Percentiles rank a stretch among this genome's conserved stretches.
Conservation (phyloP, 257 asterid species). For the Anisodus acutangulus region DNA sequence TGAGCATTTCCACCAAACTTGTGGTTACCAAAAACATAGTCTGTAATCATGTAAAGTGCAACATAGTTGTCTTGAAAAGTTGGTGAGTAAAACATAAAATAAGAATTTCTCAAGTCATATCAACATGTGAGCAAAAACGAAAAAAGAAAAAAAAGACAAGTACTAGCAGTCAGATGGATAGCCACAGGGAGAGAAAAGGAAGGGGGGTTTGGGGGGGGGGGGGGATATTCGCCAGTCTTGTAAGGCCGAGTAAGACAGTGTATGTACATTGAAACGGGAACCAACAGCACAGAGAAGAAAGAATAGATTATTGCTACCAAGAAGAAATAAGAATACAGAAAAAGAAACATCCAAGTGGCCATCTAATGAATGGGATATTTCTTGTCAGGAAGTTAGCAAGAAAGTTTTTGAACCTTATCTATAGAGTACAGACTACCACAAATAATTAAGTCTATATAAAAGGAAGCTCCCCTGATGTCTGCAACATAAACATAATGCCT, state of each 20-base stretch:
- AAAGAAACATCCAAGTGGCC: slow-evolving; percentile 14
- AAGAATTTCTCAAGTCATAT: not conserved
- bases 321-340: not conserved
- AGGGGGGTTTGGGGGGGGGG: not conserved
- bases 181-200: not conserved
- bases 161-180: not conserved
- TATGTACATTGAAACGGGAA: not conserved
- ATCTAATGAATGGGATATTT: not conserved
- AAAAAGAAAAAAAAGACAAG: not conserved
- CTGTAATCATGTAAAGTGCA: slow-evolving; percentile 44
- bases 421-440: not conserved
- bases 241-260: not conserved
- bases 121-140: not conserved
- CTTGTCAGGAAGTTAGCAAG: slow-evolving; percentile 10
- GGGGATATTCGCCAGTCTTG: not conserved
- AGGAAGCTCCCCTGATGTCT: not conserved
- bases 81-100: not conserved
- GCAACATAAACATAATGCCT: no score
- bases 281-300: slow-evolving; percentile 5
- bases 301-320: not conserved
- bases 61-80: not conserved
- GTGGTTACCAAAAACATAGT: slow-evolving; percentile 76
- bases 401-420: not conserved
- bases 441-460: not conserved
- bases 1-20: slow-evolving; percentile 98